These are phyloP conservation scores for Ensete ventricosum DNA, from an alignment of 176 grass and related monocot species.

Conservation along the genomic window DNA sequence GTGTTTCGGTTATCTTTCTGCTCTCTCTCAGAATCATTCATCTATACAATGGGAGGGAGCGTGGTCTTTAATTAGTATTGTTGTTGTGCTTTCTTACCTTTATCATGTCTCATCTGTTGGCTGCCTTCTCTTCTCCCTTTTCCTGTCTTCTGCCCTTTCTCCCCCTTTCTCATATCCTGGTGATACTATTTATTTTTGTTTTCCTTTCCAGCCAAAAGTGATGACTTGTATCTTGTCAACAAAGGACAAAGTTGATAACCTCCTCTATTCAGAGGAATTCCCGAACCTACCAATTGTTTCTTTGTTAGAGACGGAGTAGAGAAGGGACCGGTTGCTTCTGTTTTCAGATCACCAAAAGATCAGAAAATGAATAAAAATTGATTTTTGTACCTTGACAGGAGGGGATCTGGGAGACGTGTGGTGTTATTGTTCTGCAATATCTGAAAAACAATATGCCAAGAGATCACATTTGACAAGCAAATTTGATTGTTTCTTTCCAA, in stretches of 20 bases:
- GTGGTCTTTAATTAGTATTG: too few relatives aligned
- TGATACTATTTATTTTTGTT: too few relatives aligned
- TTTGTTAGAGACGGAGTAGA: not conserved
- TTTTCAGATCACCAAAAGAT: not conserved
- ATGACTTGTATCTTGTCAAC: not conserved
- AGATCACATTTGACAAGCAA: too few relatives aligned
- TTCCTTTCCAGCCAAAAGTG: too few relatives aligned
- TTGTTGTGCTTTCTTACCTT: too few relatives aligned
- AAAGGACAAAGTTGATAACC: not conserved
- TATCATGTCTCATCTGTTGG: too few relatives aligned
- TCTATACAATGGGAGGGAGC: too few relatives aligned
- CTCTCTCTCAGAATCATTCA: not conserved
- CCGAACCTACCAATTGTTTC: not conserved
- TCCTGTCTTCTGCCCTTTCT: not conserved
- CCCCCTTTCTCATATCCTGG: not conserved
- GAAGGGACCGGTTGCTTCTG: not conserved
- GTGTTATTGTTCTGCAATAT: too few relatives aligned
- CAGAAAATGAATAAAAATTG: not conserved
- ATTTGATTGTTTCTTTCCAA: too few relatives aligned
- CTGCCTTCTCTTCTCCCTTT: not conserved
- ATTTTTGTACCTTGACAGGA: not conserved
- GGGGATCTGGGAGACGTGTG: not conserved
- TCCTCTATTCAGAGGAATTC: not conserved
- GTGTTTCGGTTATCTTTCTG: not conserved
- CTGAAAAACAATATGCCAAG: too few relatives aligned